These are phyloP conservation scores for Berberis thunbergii DNA, from an alignment of 164 flowering plant genomes.

Conservation along the genomic window DNA sequence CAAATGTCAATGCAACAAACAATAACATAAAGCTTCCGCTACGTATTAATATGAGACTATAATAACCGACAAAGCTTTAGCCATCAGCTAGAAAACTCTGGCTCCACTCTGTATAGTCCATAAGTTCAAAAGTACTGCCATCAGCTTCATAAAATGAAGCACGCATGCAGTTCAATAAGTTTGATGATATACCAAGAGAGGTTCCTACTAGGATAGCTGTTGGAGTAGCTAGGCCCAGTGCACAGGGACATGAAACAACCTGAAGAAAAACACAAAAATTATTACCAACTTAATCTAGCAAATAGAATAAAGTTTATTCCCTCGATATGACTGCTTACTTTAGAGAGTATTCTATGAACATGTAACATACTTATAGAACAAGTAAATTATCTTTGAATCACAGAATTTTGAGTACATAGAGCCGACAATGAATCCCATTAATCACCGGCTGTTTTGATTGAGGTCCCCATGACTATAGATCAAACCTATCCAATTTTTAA, in stretches of 20 bases:
- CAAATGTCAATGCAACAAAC: conserved; percentile 11
- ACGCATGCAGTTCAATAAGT: neutral
- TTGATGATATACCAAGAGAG: conserved; percentile 60
- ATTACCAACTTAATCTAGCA: neutral
- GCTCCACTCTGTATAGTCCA: too few species aligned
- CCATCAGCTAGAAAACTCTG: neutral
- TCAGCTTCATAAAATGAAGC: neutral
- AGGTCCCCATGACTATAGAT: too few species aligned
- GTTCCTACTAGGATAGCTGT: conserved; percentile 95
- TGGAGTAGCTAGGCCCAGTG: conserved; percentile 97
- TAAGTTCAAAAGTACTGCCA: neutral
- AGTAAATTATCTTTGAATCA: too few species aligned
- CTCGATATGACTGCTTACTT: neutral
- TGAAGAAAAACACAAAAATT: conserved; percentile 17
- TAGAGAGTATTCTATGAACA: neutral
- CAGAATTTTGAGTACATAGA: too few species aligned
- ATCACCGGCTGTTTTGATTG: too few species aligned
- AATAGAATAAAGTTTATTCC: neutral
- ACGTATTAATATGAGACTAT: neutral
- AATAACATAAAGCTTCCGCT: conserved; percentile 1
- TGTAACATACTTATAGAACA: too few species aligned
- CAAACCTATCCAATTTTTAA: too few species aligned
- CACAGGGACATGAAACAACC: conserved; percentile 99
- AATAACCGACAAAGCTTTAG: too few species aligned
- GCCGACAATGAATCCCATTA: too few species aligned